Percentiles rank a stretch among this genome's conserved stretches.
Conservation (phyloP, 1,139 yeast species). For the Yamadazyma friedrichii region DNA sequence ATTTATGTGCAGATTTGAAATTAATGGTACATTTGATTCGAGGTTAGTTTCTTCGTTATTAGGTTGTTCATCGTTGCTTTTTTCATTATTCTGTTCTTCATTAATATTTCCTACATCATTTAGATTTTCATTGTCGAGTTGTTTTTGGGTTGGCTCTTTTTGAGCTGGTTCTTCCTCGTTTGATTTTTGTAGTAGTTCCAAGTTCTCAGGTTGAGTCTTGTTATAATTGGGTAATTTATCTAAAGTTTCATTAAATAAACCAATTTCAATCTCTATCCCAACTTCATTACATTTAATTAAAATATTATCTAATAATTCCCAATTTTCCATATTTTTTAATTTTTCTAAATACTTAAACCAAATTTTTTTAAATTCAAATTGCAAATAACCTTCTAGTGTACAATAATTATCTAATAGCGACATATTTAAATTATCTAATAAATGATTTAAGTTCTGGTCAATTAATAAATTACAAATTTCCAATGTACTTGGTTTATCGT, state of each 20-base stretch:
- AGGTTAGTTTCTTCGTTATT: too few relatives aligned
- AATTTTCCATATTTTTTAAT: conserved; percentile 7
- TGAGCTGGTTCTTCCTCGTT: too few relatives aligned
- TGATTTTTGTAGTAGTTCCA: too few relatives aligned
- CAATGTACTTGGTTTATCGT: conserved; percentile 11
- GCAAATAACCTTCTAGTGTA: conserved; percentile 15
- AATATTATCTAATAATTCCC: conserved; percentile 14
- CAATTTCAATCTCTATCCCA: neutral
- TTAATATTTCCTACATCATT: too few relatives aligned
- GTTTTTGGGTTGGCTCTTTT: too few relatives aligned
- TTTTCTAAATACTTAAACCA: conserved; percentile 13
- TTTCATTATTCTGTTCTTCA: too few relatives aligned
- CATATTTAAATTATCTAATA: conserved; percentile 19
- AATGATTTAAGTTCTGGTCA: conserved; percentile 21
- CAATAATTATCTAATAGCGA: conserved; percentile 16
- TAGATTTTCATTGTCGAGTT: too few relatives aligned
- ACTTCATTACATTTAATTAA: conserved; percentile 1
- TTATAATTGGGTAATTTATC: neutral
- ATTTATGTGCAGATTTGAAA: neutral
- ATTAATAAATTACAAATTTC: conserved; percentile 19
- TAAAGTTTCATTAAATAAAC: too few relatives aligned
- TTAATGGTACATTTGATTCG: too few relatives aligned
- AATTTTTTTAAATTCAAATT: conserved; percentile 17
- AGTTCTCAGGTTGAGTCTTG: too few relatives aligned
- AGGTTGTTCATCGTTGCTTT: neutral